Evolutionary conservation across 768 basidiomycete genomes (phyloP), one percentile per base, ranked within the genome.

Genomic region (Lentinula edodes): DNA sequence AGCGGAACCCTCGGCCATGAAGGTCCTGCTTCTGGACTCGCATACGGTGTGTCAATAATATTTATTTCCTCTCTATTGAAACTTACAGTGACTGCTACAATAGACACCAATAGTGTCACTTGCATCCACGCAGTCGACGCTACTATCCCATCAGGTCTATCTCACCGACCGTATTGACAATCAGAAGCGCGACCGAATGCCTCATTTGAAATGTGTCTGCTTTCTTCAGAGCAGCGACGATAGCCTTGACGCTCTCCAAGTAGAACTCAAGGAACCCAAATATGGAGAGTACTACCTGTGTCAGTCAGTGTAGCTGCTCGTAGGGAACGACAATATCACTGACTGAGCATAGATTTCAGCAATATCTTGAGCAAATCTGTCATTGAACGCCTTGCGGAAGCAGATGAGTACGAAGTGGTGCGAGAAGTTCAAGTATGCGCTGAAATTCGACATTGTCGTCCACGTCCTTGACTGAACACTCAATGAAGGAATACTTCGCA

Each of bases 241-340:
- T 35, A 95, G 92, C 69, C 77, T 99, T 39, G 86, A 87, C 60
- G 90, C 89, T 28, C 80, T 98, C 60, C 90, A 89, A 66, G 78
- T 83, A 60, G 97, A 99, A 70, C 79, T 99, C 38, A 81, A 81
- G 41, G 90, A 93, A 68, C 96, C 95, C 9, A 90, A 90, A 74
- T 99, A 98, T 69, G 95, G 95, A 72, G 94, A 95, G 77, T 99
- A 99, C 76, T 98, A 96, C 82, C 78, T 99, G 71, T 99, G 96
- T 98, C 85, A 90, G 96, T 83, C 76, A 74, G 68, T 56, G 41
- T 68, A 69, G 66, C 67, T 73, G 65, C 65, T 52, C 60, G 63
- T 70, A 64, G 60, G 62, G 59, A 52, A 36, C 58, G 28, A 39
- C 18, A 23, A 58, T 62, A 70, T 70, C 63, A 68, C 62, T 66